phyloP scores from a whole-genome alignment of 305 asterid species.

The Petunia hybrid region DNA sequence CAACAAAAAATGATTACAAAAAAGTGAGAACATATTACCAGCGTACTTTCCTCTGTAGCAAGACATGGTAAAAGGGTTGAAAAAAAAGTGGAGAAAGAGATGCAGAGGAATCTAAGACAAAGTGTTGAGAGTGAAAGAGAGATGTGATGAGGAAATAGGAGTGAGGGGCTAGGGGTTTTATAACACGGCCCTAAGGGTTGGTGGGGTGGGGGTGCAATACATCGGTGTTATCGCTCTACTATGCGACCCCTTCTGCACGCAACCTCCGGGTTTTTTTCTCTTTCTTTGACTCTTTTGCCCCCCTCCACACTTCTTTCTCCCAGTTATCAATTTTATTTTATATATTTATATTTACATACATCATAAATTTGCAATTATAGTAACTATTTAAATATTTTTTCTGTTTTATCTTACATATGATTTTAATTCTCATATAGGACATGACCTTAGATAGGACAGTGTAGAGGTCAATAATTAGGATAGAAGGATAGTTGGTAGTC shows the following conservation, averaged over 20 bases:
- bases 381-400: too few relatives aligned
- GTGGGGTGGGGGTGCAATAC: background rate
- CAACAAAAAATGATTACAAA: too few relatives aligned
- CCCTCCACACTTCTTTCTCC: background rate
- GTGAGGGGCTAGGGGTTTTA: background rate
- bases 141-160: background rate
- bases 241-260: constrained; percentile 39
- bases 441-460: too few relatives aligned
- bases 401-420: too few relatives aligned
- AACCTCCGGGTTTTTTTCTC: constrained; percentile 13
- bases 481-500: too few relatives aligned
- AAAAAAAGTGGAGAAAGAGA: background rate
- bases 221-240: constrained; percentile 28
- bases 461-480: too few relatives aligned
- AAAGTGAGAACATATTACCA: constrained; percentile 39
- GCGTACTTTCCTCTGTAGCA: constrained; percentile 63
- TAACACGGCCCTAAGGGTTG: background rate
- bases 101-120: background rate
- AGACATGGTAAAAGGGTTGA: constrained; percentile 42
- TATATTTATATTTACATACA: background rate
- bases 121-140: background rate
- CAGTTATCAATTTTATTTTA: background rate
- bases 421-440: too few relatives aligned
- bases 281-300: constrained; percentile 24
- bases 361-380: too few relatives aligned